Evolutionary conservation across 805 yeast genomes (phyloP).

Genomic region (Wickerhamomyces tratensis): DNA sequence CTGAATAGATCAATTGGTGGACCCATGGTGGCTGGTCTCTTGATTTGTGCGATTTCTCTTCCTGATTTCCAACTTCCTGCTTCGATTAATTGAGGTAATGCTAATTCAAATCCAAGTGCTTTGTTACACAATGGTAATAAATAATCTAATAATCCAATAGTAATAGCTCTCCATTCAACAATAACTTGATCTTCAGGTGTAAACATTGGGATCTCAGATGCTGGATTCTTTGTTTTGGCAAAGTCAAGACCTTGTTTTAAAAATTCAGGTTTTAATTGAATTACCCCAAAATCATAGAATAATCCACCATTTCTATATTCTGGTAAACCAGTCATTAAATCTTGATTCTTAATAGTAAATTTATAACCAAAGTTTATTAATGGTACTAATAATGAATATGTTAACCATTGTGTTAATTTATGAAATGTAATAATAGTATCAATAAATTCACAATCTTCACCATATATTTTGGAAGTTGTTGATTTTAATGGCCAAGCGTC

Average conservation of each 20-base stretch:
- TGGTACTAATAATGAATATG: constrained; percentile 50
- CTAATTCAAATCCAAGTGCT: constrained; percentile 28
- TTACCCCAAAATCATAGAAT: constrained; percentile 44
- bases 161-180: constrained; percentile 60
- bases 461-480: constrained; percentile 14
- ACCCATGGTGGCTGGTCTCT: constrained; percentile 40
- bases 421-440: constrained; percentile 50
- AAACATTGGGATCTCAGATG: constrained; percentile 35
- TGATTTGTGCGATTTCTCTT: constrained; percentile 42
- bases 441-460: constrained; percentile 6
- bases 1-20: constrained; percentile 56
- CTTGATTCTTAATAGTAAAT: constrained; percentile 27
- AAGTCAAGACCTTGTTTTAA: constrained; percentile 27
- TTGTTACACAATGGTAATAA: constrained; percentile 42
- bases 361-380: constrained; percentile 33
- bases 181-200: constrained; percentile 47
- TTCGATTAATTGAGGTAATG: constrained; percentile 50
- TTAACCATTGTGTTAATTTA: constrained; percentile 58
- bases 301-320: constrained; percentile 61
- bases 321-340: constrained; percentile 45
- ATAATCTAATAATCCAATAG: constrained; percentile 46
- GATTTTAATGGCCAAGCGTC: constrained; percentile 49
- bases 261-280: constrained; percentile 34
- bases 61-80: constrained; percentile 68
- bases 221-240: constrained; percentile 19